phyloP scores from a whole-genome alignment of 768 basidiomycete species.

The Trametes maxima region DNA sequence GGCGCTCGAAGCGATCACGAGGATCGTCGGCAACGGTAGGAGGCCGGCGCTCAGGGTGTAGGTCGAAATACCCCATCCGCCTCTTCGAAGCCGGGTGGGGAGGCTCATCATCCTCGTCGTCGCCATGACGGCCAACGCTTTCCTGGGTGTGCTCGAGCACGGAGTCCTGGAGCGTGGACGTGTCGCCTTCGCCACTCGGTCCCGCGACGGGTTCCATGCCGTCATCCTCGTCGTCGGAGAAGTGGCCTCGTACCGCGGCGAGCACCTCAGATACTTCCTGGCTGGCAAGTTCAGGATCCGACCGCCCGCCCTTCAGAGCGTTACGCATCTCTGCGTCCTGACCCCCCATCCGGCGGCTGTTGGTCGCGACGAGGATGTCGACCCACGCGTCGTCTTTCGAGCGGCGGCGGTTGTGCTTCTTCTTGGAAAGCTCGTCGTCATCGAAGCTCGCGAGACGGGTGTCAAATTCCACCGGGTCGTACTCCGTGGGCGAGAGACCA shows the following conservation, averaged over 20 bases:
- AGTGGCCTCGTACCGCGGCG: conserved; percentile 50
- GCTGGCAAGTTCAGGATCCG: conserved; percentile 72
- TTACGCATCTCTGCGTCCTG: conserved; percentile 52
- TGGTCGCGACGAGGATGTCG: conserved; percentile 75
- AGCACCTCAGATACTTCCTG: conserved; percentile 74
- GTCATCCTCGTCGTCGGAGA: conserved; percentile 46
- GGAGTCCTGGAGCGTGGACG: conserved; percentile 25
- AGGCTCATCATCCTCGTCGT: conserved; percentile 33
- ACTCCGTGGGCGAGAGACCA: conserved; percentile 68
- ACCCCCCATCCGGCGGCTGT: conserved; percentile 50
- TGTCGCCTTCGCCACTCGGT: conserved; percentile 27
- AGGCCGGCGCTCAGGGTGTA: conserved; percentile 73
- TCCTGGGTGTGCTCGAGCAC: conserved; percentile 19
- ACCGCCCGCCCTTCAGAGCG: conserved; percentile 33
- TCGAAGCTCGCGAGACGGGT: conserved; percentile 71
- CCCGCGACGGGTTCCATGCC: conserved; percentile 29
- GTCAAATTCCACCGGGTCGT: conserved; percentile 82
- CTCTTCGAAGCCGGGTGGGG: conserved; percentile 20
- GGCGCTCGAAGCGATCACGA: conserved; percentile 20
- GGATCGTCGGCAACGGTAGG: conserved; percentile 30
- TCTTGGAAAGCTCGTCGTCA: conserved; percentile 41
- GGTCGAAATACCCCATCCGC: conserved; percentile 73
- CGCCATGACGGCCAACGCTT: conserved; percentile 20
- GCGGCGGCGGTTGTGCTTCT: conserved; percentile 45
- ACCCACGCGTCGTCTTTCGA: conserved; percentile 82